Evolutionary conservation across 2,329 filamentous ascomycete species (phyloP), one percentile per base, ranked within the genome.

Genomic region (Hypoxylon sp.): DNA sequence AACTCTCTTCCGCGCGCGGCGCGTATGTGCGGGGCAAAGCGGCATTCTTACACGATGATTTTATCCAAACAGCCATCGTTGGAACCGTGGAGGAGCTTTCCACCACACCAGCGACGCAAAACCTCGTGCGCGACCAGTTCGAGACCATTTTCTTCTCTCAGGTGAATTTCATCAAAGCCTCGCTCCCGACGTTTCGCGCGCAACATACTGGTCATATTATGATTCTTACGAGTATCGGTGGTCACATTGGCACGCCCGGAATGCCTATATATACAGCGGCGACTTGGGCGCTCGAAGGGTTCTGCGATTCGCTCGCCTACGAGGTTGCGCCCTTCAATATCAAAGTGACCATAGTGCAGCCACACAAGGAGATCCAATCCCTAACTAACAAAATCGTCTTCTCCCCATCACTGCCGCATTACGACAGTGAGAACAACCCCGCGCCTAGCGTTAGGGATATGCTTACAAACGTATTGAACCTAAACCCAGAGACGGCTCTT

Each of bases 261-360:
- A 88, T 98, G 82, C 89, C 93, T 62, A 92, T 97, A 84, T 96
- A 97, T 79, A 96, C 94, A 72, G 94, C 95, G 17, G 92, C 94
- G 13, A 95, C 94, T 40, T 98, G 95, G 94, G 96, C 94, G 1
- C 87, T 98, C 37, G 96, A 98, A 81, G 96, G 95, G 17, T 98
- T 96, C 79, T 98, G 95, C 82, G 95, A 98, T 81, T 94, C 93
- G 66, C 86, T 99, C 25, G 95, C 95, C 1, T 99, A 98, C 81
- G 96, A 99, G 81, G 92, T 99, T 71, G 92, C 95, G 0, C 96
- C 96, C 0, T 98, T 98, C 84, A 98, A 98, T 81, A 90, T 98
- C 82, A 97, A 95, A 80, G 89, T 98, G 80, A 98, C 94, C 44
- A 95, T 98, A 73, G 91, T 99, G 49, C 95, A 99, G 83, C 94